These are phyloP conservation scores for Steccherinum ochraceum DNA, from an alignment of 768 basidiomycete species.

Conservation along the genomic window DNA sequence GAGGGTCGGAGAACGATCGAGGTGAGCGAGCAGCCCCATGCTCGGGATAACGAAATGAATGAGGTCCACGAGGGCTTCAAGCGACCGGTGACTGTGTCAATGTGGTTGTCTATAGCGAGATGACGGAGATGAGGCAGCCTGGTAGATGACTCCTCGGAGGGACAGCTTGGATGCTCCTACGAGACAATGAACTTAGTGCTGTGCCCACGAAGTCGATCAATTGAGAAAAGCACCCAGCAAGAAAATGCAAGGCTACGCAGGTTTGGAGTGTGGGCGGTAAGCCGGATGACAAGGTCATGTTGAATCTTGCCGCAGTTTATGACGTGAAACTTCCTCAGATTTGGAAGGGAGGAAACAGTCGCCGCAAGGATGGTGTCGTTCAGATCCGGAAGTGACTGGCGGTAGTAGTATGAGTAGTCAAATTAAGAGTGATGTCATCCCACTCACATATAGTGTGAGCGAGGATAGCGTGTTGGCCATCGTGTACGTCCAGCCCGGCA, in stretches of 20 bases:
- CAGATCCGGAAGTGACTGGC: conserved; percentile 50
- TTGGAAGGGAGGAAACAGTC: conserved; percentile 43
- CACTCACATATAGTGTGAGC: conserved; percentile 59
- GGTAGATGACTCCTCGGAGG: conserved; percentile 20
- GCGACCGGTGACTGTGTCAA: conserved; percentile 26
- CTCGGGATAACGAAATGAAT: conserved; percentile 23
- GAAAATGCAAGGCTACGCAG: conserved; percentile 60
- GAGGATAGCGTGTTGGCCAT: conserved; percentile 40
- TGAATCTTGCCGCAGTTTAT: conserved; percentile 53
- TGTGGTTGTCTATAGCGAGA: conserved; percentile 48
- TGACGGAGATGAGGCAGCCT: conserved; percentile 39
- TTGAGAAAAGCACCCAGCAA: conserved; percentile 49
- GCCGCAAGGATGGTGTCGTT: conserved; percentile 45
- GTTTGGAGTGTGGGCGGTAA: conserved; percentile 40
- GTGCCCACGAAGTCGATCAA: no score
- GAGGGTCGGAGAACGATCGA: conserved; percentile 35
- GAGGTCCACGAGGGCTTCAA: conserved; percentile 20
- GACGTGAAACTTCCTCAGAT: conserved; percentile 53
- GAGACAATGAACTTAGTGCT: no score
- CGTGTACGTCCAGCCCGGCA: conserved; percentile 50
- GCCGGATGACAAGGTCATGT: conserved; percentile 42
- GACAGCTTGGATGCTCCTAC: conserved; percentile 3
- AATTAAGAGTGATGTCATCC: no score
- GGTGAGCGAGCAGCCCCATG: conserved; percentile 30
- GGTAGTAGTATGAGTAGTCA: no score